These are phyloP conservation scores for Scheffersomyces amazonensis DNA, from an alignment of 805 yeast species.

Conservation along the genomic window DNA sequence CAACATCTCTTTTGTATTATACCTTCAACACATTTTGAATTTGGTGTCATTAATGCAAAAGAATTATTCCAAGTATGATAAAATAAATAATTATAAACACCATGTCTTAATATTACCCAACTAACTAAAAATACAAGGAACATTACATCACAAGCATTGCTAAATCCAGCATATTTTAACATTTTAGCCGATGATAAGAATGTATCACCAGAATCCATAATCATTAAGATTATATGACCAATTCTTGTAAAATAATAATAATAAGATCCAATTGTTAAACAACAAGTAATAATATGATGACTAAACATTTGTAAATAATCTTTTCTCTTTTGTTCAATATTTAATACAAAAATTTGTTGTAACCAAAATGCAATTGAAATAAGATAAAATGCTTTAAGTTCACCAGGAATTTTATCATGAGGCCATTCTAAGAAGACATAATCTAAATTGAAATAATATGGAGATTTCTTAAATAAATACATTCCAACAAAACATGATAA, in stretches of 20 bases:
- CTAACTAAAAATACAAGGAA: constrained; percentile 63
- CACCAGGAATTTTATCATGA: constrained; percentile 50
- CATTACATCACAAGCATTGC: constrained; percentile 59
- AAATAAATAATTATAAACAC: constrained; percentile 64
- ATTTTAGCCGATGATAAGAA: constrained; percentile 71
- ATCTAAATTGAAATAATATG: constrained; percentile 58
- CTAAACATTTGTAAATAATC: constrained; percentile 84
- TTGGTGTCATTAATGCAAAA: constrained; percentile 43
- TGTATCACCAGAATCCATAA: constrained; percentile 85
- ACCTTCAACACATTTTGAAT: constrained; percentile 38
- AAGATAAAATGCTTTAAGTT: constrained; percentile 68
- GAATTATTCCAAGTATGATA: constrained; percentile 53
- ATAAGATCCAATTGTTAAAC: constrained; percentile 69
- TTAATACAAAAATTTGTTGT: constrained; percentile 72
- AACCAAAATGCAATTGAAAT: constrained; percentile 75
- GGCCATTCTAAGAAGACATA: constrained; percentile 73
- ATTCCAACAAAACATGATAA: constrained; percentile 56
- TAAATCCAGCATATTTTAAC: constrained; percentile 67
- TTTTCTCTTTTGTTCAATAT: constrained; percentile 76
- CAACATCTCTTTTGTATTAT: constrained; percentile 45
- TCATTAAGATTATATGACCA: constrained; percentile 72
- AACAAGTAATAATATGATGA: constrained; percentile 81
- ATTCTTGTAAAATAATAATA: constrained; percentile 66
- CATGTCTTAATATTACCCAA: constrained; percentile 76
- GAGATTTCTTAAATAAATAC: constrained; percentile 52